Percentiles rank a stretch among this genome's conserved stretches.
Conservation (phyloP, 768 basidiomycete species). For the Hypsizygus marmoreus region DNA sequence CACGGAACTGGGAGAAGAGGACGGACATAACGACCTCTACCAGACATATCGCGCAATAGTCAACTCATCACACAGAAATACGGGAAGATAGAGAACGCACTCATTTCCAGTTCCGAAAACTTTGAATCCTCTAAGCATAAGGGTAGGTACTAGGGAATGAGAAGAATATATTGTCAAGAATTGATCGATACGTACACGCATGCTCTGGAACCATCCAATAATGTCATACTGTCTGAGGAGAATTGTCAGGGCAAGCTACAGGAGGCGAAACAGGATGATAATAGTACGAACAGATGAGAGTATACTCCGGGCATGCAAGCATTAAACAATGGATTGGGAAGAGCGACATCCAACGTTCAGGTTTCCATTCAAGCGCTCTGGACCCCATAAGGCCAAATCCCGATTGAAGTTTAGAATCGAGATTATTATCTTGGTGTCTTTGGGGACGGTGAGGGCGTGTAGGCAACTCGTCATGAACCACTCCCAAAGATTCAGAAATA, state of each 20-base stretch:
- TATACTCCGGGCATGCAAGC: constrained; percentile 9
- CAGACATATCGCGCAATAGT: not conserved
- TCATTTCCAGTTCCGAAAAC: constrained; percentile 56
- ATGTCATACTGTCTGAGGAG: constrained; percentile 30
- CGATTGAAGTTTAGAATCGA: constrained; percentile 24
- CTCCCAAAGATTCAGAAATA: too few relatives aligned
- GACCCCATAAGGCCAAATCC: constrained; percentile 11
- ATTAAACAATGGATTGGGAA: constrained; percentile 17
- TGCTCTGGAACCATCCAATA: constrained; percentile 33
- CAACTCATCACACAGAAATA: not conserved
- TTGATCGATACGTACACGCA: constrained; percentile 31
- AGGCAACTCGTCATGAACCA: too few relatives aligned
- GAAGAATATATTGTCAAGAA: not conserved
- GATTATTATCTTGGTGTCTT: constrained; percentile 30
- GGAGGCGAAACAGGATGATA: not conserved
- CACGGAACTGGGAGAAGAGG: constrained; percentile 28
- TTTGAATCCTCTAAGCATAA: constrained; percentile 49
- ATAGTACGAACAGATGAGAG: not conserved
- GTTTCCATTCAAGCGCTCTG: constrained; percentile 25
- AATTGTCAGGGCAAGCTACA: not conserved
- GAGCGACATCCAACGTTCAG: constrained; percentile 24
- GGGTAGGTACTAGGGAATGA: not conserved
- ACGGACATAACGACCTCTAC: constrained; percentile 31
- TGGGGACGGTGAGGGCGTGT: constrained; percentile 29
- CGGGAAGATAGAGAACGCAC: constrained; percentile 26